These are phyloP conservation scores for Chondrostereum purpureum DNA, from an alignment of 1,284 basidiomycete genomes.

Conservation along the genomic window DNA sequence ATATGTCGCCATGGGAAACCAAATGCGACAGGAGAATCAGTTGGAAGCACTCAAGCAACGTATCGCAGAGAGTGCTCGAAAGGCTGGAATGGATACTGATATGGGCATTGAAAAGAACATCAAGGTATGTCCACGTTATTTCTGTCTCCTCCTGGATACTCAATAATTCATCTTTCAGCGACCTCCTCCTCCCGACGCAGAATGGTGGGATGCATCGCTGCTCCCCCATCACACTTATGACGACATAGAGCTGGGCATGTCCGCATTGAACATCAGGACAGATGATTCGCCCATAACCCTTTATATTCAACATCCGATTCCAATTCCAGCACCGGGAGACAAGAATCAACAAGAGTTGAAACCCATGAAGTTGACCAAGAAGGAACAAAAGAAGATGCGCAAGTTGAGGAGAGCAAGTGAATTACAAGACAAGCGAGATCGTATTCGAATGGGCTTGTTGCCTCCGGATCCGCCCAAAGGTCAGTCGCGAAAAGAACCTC, in stretches of 20 bases:
- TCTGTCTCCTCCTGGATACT: neutral
- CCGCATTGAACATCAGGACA: conserved; percentile 54
- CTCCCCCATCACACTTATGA: conserved; percentile 77
- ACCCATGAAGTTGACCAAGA: conserved; percentile 86
- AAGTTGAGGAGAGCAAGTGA: conserved; percentile 85
- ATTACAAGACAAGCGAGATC: conserved; percentile 90
- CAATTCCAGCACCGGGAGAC: conserved; percentile 86
- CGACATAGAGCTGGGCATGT: conserved; percentile 56
- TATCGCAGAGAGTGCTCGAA: conserved; percentile 87
- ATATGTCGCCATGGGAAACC: conserved; percentile 80
- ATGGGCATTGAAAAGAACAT: conserved; percentile 90
- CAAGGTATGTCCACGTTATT: conserved; percentile 43
- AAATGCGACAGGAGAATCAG: conserved; percentile 78
- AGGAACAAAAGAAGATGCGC: conserved; percentile 97
- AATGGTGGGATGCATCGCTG: conserved; percentile 97
- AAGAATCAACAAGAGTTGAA: conserved; percentile 73
- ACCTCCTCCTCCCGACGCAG: conserved; percentile 79
- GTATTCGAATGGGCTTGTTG: conserved; percentile 92
- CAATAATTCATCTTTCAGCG: conserved; percentile 38
- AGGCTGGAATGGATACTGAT: conserved; percentile 90
- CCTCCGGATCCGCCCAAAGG: conserved; percentile 96
- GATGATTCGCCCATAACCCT: conserved; percentile 78
- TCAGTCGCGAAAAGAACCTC: conserved; percentile 23
- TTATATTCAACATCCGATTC: conserved; percentile 96
- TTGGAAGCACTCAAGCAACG: conserved; percentile 89